Evolutionary conservation across 2,329 filamentous ascomycete genomes (phyloP).

Genomic region (Mollisia scopiformis): DNA sequence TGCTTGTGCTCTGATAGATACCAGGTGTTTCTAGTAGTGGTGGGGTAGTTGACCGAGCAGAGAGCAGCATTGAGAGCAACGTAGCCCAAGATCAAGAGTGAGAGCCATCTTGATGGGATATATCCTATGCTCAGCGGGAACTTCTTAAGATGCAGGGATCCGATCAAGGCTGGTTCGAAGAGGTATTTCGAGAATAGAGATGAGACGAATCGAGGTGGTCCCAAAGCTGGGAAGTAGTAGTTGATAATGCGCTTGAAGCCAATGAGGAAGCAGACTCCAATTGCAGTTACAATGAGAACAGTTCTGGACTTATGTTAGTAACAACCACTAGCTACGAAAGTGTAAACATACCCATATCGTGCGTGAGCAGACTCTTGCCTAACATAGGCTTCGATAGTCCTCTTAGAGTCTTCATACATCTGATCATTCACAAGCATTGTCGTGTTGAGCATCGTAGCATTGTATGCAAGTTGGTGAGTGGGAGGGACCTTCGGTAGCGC

Average conservation of each 20-base stretch:
- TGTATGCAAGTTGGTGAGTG: background rate
- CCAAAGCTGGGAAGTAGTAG: background rate
- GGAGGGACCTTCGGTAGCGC: background rate
- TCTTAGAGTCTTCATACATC: background rate
- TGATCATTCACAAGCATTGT: constrained; percentile 17
- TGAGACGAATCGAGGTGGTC: background rate
- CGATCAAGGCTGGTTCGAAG: constrained; percentile 37
- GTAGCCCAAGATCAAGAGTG: constrained; percentile 46
- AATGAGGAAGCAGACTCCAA: background rate
- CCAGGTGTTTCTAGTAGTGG: constrained; percentile 1
- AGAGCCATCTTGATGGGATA: constrained; percentile 33
- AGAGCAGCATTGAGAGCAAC: constrained; percentile 41
- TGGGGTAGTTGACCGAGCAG: constrained; percentile 4
- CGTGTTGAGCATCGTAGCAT: background rate
- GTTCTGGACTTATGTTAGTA: background rate
- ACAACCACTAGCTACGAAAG: background rate
- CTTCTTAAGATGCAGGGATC: constrained; percentile 37
- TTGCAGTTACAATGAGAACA: background rate
- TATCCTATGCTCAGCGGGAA: constrained; percentile 41
- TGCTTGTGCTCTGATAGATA: background rate
- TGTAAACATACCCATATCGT: background rate
- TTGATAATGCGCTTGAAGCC: background rate
- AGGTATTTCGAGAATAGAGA: background rate
- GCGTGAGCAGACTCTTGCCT: background rate
- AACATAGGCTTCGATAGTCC: background rate